Evolutionary conservation across 352 stramenopile genomes (phyloP), one percentile per base, ranked within the genome.

Genomic region (Globisporangium yorkense): DNA sequence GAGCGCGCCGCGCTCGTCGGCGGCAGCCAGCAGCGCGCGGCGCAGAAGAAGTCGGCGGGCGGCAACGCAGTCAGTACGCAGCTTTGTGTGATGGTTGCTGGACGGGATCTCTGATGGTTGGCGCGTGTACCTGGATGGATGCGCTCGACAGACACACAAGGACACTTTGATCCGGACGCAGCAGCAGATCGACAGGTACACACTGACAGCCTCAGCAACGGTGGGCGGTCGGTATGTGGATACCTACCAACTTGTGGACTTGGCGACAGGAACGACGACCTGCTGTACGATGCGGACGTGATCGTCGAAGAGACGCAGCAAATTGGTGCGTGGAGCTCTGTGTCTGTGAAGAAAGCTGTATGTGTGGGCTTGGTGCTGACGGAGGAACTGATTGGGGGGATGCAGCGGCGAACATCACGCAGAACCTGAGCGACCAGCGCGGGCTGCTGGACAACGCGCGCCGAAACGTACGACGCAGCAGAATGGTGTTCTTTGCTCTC

Each of bases 1-100:
- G 77, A 90, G 31, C 77, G 79, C 51, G 81, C 78, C 37, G 86
- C 87, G 57, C 74, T 94, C 43, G 77, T 92, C 48, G 80, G 71
- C 20, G 70, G 83, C 54, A 87, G 77, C 50, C 67, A 89, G 44
- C 75, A 92, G 64, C 80, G 82, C 33, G 21, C 27, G 24, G 43
- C 40, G 5, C 72, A 80, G 56, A 63, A 72, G 52, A 66, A 68
- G 37, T 63, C 68, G 45, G 57, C 64, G 33, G 61, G 72, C 31
- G 55, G 59, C 48, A 74, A 53, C 31, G 59, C 50, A 33, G 71
- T 79, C 48, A 55, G 64, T 63, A 16, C 7, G 5, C 2, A 15
- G 15, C 21, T 51, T 2, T 8, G 12, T 21, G 35, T 39, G n/a
- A 7, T 40, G 20, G 10, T 48, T 40, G 1, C 7, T 12, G 6